A percentile compares a stretch with the other conserved stretches of the same genome.
Evolutionary conservation across 2,329 filamentous ascomycete genomes (phyloP).

Genomic region (Colletotrichum sp.): DNA sequence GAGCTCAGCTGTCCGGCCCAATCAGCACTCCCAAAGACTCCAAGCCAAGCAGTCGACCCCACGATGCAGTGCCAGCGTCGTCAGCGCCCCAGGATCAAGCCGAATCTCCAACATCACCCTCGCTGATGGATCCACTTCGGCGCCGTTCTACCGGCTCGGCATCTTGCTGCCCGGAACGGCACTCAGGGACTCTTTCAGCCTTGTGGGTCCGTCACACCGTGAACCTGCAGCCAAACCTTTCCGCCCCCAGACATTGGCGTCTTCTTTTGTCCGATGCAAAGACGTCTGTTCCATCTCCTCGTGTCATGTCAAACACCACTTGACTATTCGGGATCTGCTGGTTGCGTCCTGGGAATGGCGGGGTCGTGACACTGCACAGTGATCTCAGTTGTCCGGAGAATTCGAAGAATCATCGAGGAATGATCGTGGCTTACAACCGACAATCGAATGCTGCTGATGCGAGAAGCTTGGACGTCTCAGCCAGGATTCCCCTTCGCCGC

Average conservation of each 20-base stretch:
- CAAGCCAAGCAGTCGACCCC: background rate
- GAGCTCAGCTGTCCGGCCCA: background rate
- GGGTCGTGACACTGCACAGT: background rate
- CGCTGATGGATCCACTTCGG: background rate
- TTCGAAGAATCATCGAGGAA: background rate
- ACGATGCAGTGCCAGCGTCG: background rate
- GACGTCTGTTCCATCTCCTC: background rate
- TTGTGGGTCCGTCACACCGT: slow-evolving; percentile 9
- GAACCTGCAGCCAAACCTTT: background rate
- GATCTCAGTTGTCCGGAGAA: background rate
- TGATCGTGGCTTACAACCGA: background rate
- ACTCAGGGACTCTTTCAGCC: background rate
- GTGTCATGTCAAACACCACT: background rate
- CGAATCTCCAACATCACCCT: background rate
- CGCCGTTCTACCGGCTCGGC: slow-evolving; percentile 13
- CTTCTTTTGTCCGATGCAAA: background rate
- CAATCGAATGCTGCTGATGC: background rate
- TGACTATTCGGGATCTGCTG: background rate
- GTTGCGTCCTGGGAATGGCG: background rate
- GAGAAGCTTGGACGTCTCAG: background rate
- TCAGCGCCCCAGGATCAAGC: background rate
- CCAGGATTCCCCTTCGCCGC: background rate
- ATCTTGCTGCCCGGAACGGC: background rate
- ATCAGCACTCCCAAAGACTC: background rate
- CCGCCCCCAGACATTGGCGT: background rate